Base-by-base conservation (phyloP, 768 basidiomycete genomes). In the Russula vinacea region DNA sequence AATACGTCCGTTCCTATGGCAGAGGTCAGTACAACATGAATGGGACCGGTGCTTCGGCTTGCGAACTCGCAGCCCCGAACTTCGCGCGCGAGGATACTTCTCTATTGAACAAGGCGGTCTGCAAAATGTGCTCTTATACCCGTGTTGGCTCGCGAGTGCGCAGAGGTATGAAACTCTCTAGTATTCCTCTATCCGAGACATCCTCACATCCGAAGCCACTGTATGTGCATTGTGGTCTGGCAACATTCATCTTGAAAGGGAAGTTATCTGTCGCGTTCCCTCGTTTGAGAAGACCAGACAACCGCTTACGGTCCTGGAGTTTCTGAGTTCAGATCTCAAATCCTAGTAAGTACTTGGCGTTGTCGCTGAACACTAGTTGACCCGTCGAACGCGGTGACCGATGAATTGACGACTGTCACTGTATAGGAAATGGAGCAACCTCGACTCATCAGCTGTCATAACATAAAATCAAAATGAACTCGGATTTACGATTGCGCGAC, bases 11-110 rank as follows among this genome's bases (percentile, higher is more conserved):
- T 40, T 82, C 80, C 2, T 78, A 80, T 64, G 72, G 70, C 6
- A 82, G 84, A 16, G 78, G 81, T 17, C 87, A 88, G 67, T 88
- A 87, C 58, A 69, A 63, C 49, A 39, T 58, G 64, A 66, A 61
- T 1, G 73, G 73, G n/a, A 76, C 78, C 14, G 76, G 79, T 6
- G 72, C 73, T 35, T 82, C 87, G 44, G 79, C 85, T 3, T 89
- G 88, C 66, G 88, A 87, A 19, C 77, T 89, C 29, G 87, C 87
- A 29, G 82, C 84, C 2, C 73, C 88, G 70, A 88, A 88, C 70
- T 87, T 84, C 65, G 84, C 81, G 14, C 65, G 84, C 81, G 14
- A 77, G 85, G 58, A 68, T 84, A 7, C 10, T 78, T 85, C 39
- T 75, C 69, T 53, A 72, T 71, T 29, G 76, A 80, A 58, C 67